Conservation (phyloP, 78 protist species). For the Chrysochromulina tobinii region DNA sequence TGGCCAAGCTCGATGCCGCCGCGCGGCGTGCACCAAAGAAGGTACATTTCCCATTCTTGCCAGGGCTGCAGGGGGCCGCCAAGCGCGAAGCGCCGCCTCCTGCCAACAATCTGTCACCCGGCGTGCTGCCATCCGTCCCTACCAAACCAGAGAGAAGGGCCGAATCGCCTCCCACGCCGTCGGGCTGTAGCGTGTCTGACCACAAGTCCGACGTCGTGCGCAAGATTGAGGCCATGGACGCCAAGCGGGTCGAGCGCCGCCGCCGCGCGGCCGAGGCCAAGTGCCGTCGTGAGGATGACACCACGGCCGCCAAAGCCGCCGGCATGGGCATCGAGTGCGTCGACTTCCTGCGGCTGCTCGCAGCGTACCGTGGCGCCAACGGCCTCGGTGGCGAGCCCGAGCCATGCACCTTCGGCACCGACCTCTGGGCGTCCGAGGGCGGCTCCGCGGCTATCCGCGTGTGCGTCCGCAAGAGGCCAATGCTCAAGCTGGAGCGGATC, state of each 20-base stretch:
- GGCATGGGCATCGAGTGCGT: slow-evolving; percentile 2
- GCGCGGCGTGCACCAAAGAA: no score
- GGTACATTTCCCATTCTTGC: no score
- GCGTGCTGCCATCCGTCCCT: no score
- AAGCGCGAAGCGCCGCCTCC: no score
- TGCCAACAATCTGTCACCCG: no score
- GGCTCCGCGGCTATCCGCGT: not conserved
- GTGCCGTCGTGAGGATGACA: not conserved
- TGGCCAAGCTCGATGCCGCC: no score
- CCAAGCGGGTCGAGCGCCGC: not conserved
- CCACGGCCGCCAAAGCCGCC: not conserved
- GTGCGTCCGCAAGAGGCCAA: slow-evolving; percentile 21
- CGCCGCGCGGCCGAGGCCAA: not conserved
- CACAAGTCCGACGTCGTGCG: no score
- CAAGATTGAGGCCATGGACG: not conserved
- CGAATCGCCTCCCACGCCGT: no score
- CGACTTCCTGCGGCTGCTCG: not conserved
- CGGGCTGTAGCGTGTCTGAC: no score
- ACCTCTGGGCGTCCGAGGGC: not conserved
- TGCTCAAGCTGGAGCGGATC: not conserved
- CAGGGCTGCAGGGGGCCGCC: no score
- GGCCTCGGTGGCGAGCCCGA: not conserved
- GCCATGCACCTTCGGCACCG: not conserved
- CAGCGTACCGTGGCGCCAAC: not conserved
- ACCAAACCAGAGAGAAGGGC: no score